Percentiles rank a stretch among this genome's conserved stretches.
These are phyloP conservation scores for Parasarocladium wereldwijsianum DNA, from an alignment of 2,329 filamentous ascomycete species.

Conservation along the genomic window DNA sequence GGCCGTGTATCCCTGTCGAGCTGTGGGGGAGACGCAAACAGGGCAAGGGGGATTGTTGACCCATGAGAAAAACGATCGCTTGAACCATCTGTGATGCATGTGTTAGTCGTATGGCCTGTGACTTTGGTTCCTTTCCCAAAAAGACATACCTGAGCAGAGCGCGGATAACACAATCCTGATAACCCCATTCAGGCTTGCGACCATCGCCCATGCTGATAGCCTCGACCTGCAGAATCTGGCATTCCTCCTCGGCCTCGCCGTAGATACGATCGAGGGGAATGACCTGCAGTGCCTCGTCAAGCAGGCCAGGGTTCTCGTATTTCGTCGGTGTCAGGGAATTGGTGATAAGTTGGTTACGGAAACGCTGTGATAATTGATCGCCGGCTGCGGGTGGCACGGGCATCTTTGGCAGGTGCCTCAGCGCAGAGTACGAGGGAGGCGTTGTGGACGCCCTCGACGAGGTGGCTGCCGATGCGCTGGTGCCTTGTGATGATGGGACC, in stretches of 20 bases:
- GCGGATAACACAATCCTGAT: constrained; percentile 90
- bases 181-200: constrained; percentile 79
- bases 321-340: constrained; percentile 79
- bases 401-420: constrained; percentile 36
- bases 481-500: constrained; percentile 24
- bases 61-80: constrained; percentile 87
- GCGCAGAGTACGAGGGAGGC: constrained; percentile 31
- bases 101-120: too few species aligned
- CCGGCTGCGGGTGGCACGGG: constrained; percentile 56
- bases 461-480: constrained; percentile 17
- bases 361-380: constrained; percentile 57
- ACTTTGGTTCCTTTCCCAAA: too few species aligned
- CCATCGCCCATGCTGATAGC: constrained; percentile 76
- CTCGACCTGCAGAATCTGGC: constrained; percentile 72
- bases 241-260: constrained; percentile 84
- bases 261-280: constrained; percentile 89
- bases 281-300: constrained; percentile 79
- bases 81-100: constrained; percentile 64
- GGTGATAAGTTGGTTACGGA: constrained; percentile 69
- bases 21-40: constrained; percentile 67
- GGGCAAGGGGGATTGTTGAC: constrained; percentile 89
- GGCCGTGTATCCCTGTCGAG: constrained; percentile 67
- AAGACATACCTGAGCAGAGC: constrained; percentile 61
- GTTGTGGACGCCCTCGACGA: constrained; percentile 26
- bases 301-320: constrained; percentile 88